Evolutionary conservation across 768 basidiomycete species (phyloP).

Genomic region (Boletus insuetus): DNA sequence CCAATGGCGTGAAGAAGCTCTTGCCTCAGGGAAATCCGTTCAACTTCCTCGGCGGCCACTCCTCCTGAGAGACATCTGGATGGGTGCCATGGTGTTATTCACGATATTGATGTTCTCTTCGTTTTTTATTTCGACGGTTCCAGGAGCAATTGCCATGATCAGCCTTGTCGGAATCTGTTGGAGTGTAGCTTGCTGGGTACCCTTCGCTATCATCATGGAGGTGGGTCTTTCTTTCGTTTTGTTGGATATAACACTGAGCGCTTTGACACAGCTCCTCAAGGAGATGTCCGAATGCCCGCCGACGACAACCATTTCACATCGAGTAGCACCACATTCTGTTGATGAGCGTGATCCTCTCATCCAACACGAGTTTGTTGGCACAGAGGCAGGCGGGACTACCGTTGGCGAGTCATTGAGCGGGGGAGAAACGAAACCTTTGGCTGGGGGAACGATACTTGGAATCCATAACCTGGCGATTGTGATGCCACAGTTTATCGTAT

Average conservation of each 20-base stretch:
- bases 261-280: slow-evolving; percentile 58
- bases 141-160: slow-evolving; percentile 76
- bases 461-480: slow-evolving; percentile 96
- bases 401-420: slow-evolving; percentile 26
- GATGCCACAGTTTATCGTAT: slow-evolving; percentile 88
- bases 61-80: slow-evolving; percentile 93
- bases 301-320: slow-evolving; percentile 12
- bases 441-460: slow-evolving; percentile 89
- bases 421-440: slow-evolving; percentile 46
- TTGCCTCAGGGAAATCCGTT: slow-evolving; percentile 67
- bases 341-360: slow-evolving; percentile 52
- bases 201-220: slow-evolving; percentile 98
- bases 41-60: slow-evolving; percentile 86
- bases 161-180: slow-evolving; percentile 89
- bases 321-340: slow-evolving; percentile 32
- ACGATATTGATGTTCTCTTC: slow-evolving; percentile 76
- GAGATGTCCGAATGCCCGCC: slow-evolving; percentile 49
- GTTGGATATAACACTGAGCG: not conserved
- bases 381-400: slow-evolving; percentile 42
- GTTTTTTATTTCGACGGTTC: slow-evolving; percentile 79
- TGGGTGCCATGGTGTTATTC: slow-evolving; percentile 80
- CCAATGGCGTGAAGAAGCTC: slow-evolving; percentile 84
- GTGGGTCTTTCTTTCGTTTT: slow-evolving; percentile 50
- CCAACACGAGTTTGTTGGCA: slow-evolving; percentile 43
- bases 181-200: slow-evolving; percentile 98